Evolutionary conservation across 306 rosid species (phyloP).

Genomic region (Citrullus mucosospermus): DNA sequence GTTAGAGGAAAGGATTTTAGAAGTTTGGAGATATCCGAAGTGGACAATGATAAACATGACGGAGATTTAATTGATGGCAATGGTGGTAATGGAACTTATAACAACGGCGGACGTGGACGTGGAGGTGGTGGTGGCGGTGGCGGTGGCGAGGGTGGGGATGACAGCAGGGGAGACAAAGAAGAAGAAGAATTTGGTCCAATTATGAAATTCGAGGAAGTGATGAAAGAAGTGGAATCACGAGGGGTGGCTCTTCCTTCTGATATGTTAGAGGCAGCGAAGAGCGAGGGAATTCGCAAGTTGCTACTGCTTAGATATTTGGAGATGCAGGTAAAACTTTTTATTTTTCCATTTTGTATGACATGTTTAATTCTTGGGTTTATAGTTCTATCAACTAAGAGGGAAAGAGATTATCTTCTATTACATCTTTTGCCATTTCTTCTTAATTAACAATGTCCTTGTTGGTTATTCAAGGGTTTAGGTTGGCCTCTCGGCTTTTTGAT

Average conservation of each 20-base stretch:
- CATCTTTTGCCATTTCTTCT: background rate
- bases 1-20: slow-evolving; percentile 16
- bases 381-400: background rate
- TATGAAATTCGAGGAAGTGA: slow-evolving; percentile 32
- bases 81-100: slow-evolving; percentile 15
- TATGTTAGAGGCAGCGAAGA: slow-evolving; percentile 41
- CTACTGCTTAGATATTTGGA: slow-evolving; percentile 34
- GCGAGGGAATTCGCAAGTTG: slow-evolving; percentile 33
- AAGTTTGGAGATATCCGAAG: slow-evolving; percentile 18
- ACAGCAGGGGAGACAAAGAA: slow-evolving; percentile 7
- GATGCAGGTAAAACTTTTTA: slow-evolving; percentile 23
- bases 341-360: background rate
- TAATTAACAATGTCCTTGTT: background rate
- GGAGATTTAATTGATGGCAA: slow-evolving; percentile 16
- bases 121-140: slow-evolving; percentile 16
- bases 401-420: background rate
- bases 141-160: slow-evolving; percentile 7
- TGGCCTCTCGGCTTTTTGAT: slow-evolving; percentile 73
- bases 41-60: slow-evolving; percentile 14
- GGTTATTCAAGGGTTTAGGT: slow-evolving; percentile 44
- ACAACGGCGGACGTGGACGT: slow-evolving; percentile 3
- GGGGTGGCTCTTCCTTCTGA: slow-evolving; percentile 35
- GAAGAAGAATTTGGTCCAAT: slow-evolving; percentile 37
- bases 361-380: background rate
- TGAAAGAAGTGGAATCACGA: slow-evolving; percentile 25